A percentile compares a stretch with the other conserved stretches of the same genome.
Evolutionary conservation across 768 basidiomycete species (phyloP).

Genomic region (Sarcodon sp.): DNA sequence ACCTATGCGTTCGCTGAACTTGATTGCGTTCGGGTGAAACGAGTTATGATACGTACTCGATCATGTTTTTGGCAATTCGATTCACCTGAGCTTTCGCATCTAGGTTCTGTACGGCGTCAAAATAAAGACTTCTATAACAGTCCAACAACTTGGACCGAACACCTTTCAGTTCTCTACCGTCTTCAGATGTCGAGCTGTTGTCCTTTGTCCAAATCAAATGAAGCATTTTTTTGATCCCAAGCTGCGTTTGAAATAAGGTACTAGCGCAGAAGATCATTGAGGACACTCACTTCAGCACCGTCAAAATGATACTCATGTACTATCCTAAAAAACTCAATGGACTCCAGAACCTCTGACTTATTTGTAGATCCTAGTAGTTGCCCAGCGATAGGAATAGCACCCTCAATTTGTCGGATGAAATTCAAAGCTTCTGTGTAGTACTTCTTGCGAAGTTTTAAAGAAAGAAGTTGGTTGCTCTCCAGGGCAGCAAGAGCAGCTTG

Average conservation of each 20-base stretch:
- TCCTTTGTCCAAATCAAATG: constrained; percentile 98
- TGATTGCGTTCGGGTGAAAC: background rate
- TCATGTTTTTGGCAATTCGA: constrained; percentile 92
- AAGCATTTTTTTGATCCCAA: constrained; percentile 89
- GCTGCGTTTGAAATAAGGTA: background rate
- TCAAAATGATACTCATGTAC: constrained; percentile 73
- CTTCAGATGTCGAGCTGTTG: constrained; percentile 63
- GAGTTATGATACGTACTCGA: constrained; percentile 50
- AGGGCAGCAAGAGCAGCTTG: constrained; percentile 60
- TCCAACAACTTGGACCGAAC: constrained; percentile 81
- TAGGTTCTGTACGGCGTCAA: constrained; percentile 66
- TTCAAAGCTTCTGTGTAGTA: constrained; percentile 77
- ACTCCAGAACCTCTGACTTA: constrained; percentile 73
- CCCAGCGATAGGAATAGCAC: constrained; percentile 57
- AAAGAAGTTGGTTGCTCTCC: constrained; percentile 50
- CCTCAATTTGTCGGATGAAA: constrained; percentile 65
- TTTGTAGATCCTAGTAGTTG: constrained; percentile 78
- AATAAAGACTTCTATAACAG: constrained; percentile 79
- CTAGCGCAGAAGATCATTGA: background rate
- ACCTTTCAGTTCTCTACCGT: constrained; percentile 74
- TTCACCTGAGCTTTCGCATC: constrained; percentile 80
- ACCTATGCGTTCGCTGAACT: constrained; percentile 27
- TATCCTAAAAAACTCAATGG: constrained; percentile 83
- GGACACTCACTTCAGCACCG: constrained; percentile 48
- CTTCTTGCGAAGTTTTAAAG: constrained; percentile 64